Percentiles rank a stretch among this genome's conserved stretches.
phyloP scores from a whole-genome alignment of 2,329 filamentous ascomycete genomes.

The Aspergillus caelatus region DNA sequence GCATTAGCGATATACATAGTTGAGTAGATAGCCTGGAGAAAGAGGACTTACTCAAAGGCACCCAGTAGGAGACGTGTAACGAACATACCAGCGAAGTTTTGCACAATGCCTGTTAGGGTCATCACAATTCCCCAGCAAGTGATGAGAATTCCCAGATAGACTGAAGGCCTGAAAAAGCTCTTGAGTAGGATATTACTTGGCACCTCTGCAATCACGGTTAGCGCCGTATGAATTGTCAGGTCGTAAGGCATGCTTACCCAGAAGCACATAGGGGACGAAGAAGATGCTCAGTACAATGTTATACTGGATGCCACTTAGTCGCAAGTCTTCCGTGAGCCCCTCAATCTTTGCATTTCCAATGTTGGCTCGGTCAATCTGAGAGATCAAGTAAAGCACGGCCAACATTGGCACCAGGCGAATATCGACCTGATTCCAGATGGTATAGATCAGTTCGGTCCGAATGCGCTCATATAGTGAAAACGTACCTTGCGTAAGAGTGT shows the following conservation, averaged over 20 bases:
- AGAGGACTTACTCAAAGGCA: slow-evolving; percentile 33
- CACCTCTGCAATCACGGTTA: slow-evolving; percentile 16
- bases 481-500: slow-evolving; percentile 19
- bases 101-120: slow-evolving; percentile 53
- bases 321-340: slow-evolving; percentile 21
- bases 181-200: slow-evolving; percentile 25
- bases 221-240: not conserved
- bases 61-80: slow-evolving; percentile 51
- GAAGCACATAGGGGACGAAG: slow-evolving; percentile 14
- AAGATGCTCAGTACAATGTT: slow-evolving; percentile 22
- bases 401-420: slow-evolving; percentile 22
- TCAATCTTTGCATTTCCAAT: slow-evolving; percentile 35
- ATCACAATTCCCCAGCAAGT: slow-evolving; percentile 50
- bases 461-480: too few species aligned
- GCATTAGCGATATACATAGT: not conserved
- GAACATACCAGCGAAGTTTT: slow-evolving; percentile 50
- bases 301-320: slow-evolving; percentile 26
- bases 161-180: slow-evolving; percentile 27
- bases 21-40: too few species aligned
- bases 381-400: slow-evolving; percentile 25
- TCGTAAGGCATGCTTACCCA: slow-evolving; percentile 6
- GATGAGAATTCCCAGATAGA: slow-evolving; percentile 30
- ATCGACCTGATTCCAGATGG: slow-evolving; percentile 13
- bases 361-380: slow-evolving; percentile 32
- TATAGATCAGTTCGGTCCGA: too few species aligned